phyloP scores from a whole-genome alignment of 208 protist genomes.

The Crithidia bombi region DNA sequence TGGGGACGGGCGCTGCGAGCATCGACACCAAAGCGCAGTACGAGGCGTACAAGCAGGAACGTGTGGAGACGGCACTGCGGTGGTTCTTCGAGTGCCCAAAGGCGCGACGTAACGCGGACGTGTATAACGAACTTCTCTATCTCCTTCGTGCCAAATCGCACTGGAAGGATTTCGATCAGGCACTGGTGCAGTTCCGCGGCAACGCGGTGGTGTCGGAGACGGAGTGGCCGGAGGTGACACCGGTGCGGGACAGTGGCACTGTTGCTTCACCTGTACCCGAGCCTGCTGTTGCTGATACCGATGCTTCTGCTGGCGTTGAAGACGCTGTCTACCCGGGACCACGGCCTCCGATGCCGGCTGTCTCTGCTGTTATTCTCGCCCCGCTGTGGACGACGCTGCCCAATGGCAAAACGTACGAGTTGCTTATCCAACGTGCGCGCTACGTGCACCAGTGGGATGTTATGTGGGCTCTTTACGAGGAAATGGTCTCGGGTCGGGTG shows the following conservation, averaged over 20 bases:
- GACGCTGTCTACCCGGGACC: neutral
- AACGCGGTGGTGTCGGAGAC: conserved; percentile 29
- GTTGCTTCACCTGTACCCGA: neutral
- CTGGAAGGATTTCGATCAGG: conserved; percentile 46
- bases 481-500: conserved; percentile 47
- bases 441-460: conserved; percentile 72
- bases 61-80: conserved; percentile 45
- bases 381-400: conserved; percentile 55
- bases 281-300: neutral
- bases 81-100: conserved; percentile 69
- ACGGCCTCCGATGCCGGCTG: neutral
- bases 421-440: conserved; percentile 59
- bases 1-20: neutral
- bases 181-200: conserved; percentile 70
- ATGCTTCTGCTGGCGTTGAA: neutral
- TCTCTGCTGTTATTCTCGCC: conserved; percentile 22
- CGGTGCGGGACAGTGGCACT: neutral
- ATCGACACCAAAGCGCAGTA: conserved; percentile 37
- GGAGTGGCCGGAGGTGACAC: conserved; percentile 10
- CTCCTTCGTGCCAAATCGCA: conserved; percentile 58
- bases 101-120: conserved; percentile 41
- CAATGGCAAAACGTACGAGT: conserved; percentile 78
- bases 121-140: conserved; percentile 85
- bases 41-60: conserved; percentile 62
- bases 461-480: conserved; percentile 75